Base-by-base conservation (phyloP, 2,329 filamentous ascomycete genomes). In the Penicillium sp. region DNA sequence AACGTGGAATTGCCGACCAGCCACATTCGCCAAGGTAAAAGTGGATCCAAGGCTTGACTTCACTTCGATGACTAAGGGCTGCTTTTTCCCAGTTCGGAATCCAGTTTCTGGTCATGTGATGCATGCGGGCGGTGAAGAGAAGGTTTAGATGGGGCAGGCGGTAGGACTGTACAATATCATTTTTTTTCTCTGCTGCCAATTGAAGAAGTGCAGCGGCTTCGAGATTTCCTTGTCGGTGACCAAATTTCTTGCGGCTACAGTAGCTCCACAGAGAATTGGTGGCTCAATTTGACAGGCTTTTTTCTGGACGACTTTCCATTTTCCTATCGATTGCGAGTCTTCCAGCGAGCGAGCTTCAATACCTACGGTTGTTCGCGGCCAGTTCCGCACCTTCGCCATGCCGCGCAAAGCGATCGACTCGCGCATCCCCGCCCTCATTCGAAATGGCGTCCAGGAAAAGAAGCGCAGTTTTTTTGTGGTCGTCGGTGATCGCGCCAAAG, bases 381-480 rank as follows among this genome's bases (percentile, higher is more conserved):
- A 53, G 45, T 39, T 47, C 45, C 42, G 39, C 46, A 45, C 38
- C 30, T 20, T 41, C 40, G 60, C 47, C 29, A 68, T 66, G 67
- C 62, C 63, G 45, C 63, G 67, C 48, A 71, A 71, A 55, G 68
- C 68, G 33, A 88, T 86, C 60, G 88, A 95, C 67, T 84, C 85
- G 69, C 85, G 88, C 66, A 94, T 95, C 57, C 85, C 84, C 44
- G 82, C 88, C 65, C 80, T 95, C 55, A 90, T 95, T 59, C 80
- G 82, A 63, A 95, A 95, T 84, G 84, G 85, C 50, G 74, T 89
- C 45, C 86, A 75, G 66, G 88, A 95, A 66, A 95, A 95, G 77
- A 96, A 96, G 72, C 80, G 92, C 65, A 94, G 85, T 70, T 95
- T 98, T 73, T 93, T 98, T 67, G 86, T 98, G 41, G 82, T 98